Evolutionary conservation across 306 rosid genomes (phyloP), one percentile per base, ranked within the genome.

Genomic region (Aeschynomene evenia): DNA sequence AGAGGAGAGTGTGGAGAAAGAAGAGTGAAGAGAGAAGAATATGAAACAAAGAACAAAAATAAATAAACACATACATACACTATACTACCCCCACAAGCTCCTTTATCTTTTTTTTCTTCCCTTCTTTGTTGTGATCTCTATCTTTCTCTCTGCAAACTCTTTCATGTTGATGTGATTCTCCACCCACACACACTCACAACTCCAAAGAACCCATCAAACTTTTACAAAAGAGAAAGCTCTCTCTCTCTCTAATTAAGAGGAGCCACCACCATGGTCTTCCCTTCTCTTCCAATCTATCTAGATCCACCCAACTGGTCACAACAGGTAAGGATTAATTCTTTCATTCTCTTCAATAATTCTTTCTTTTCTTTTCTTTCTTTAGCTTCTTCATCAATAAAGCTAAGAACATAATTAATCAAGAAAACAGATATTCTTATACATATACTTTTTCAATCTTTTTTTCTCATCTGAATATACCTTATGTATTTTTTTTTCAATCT

Each of bases 221-320:
- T 91, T 91, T 84, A 49, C 80, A 78, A 84, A 86, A 87, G 80
- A 85, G 86, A 86, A 77, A 81, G 48, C 69, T 57, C 71, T 45
- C 74, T 19, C 37, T 66, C 74, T 46, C 74, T 21, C 40, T 66
- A 76, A 79, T 71, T 43, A 59, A 72, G 29, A 58, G 68, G 45
- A 43, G 50, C 5, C 12, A 11, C 14, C 83, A 45, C 88, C 73
- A 91, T 91, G 98, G 98, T 85, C 82, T 91, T 87, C 82, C 81
- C 98, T 55, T 85, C 94, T 10, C 72, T 85, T 69, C 96, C 97
- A 54, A 78, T 79, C 80, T 89, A 84, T 77, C 84, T 80, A 75
- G 97, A 91, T 91, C 96, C 94, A 77, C 86, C 90, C 85, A 82
- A 87, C 87, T 91, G 94, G 91, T 79, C 84, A 71, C 91, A 80